Base-by-base conservation (phyloP, 116 monocot genomes). In the Dioscorea cayenensis region DNA sequence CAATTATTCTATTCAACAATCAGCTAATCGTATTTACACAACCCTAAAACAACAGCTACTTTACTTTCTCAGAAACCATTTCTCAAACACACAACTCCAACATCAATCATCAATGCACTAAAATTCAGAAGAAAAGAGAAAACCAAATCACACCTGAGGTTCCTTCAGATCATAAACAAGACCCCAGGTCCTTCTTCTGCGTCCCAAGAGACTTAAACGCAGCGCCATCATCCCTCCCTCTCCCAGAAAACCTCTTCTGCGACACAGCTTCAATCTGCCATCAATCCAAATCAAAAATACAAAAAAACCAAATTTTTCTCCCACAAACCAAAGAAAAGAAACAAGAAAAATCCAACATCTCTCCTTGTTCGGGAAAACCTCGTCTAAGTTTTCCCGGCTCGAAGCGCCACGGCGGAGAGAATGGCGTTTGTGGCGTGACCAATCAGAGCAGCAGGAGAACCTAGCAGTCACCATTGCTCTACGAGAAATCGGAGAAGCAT, bases 151-250 rank as follows among this genome's bases (percentile, higher is more conserved):
- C 74, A 64, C 89, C 80, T 82, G 85, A 19, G 72, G 71, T 28
- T 89, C 86, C 51, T 79, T 80, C 36, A 81, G 66, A 72, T 90
- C 84, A 69, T 71, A 77, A 36, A 79, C 60, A 14, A 71, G 59
- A 13, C 77, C 77, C 25, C 72, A n/a, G 81, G 18, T 84, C 81
- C 75, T 69, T 90, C 77, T 78, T 87, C 66, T 81, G 80, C 58
- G 50, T 17, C 5, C 80, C 83, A 51, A 65, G 35, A 12, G 90
- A 83, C 79, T 71, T 81, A 28, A 79, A 78, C 77, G 59, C 64
- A 14, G 63, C 20, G 16, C 72, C 60, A 55, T 79, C 81, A 17
- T 84, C 84, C 71, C 79, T 88, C 17, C 74, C 82, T 59, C 62
- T 81, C 38, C 76, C 64, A 14, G 75, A 17, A 48, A 76, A 64